Conservation (phyloP, 2,329 filamentous ascomycete genomes). For the Verticillium zaregamsianum region DNA sequence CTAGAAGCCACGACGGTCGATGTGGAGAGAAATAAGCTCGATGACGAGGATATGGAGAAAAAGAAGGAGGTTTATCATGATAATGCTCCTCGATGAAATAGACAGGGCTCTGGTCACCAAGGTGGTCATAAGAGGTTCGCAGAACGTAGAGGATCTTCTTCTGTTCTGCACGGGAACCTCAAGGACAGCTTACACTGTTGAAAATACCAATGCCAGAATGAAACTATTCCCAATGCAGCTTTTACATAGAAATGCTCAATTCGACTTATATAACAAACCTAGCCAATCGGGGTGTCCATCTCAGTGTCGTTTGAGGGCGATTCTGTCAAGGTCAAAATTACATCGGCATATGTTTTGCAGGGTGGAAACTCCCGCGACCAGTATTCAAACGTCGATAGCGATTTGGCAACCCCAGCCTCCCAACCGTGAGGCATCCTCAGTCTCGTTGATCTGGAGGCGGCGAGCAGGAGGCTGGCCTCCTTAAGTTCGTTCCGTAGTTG, state of each 20-base stretch:
- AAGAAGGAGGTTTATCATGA: conserved; percentile 11
- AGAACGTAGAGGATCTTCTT: too few species aligned
- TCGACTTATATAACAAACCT: not conserved
- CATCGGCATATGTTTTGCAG: not conserved
- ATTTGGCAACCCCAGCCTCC: not conserved
- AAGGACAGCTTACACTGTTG: too few species aligned
- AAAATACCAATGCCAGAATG: too few species aligned
- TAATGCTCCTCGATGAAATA: too few species aligned
- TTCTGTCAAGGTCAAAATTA: not conserved
- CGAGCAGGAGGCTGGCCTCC: not conserved
- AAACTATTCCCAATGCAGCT: not conserved
- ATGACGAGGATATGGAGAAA: conserved; percentile 11
- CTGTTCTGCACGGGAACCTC: too few species aligned
- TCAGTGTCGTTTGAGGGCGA: not conserved
- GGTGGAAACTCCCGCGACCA: not conserved
- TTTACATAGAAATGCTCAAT: too few species aligned
- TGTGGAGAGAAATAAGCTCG: conserved; percentile 14
- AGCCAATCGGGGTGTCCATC: not conserved
- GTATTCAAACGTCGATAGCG: not conserved
- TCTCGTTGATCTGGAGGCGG: not conserved
- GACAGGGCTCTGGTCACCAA: too few species aligned
- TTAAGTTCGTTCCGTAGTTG: not conserved
- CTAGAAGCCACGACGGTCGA: conserved; percentile 21
- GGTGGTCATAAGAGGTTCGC: too few species aligned
- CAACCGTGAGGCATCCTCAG: not conserved